Base-by-base conservation (phyloP, 2,329 filamentous ascomycete species). In the Aureobasidium pullulans region DNA sequence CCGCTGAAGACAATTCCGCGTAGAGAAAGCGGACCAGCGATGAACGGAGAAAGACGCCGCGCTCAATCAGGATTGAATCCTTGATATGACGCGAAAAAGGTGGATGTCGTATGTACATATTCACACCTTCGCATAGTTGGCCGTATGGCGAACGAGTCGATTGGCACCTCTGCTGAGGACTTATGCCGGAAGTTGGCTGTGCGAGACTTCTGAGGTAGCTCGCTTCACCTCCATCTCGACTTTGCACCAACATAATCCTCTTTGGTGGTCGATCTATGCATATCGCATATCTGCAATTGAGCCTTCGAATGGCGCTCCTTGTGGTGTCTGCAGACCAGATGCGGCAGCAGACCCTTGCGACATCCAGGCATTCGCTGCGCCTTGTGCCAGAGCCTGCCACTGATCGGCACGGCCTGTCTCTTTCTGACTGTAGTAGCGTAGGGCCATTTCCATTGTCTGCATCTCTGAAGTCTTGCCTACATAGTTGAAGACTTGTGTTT, bases 381-480 rank as follows among this genome's bases (percentile, higher is more conserved):
- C 59, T 58, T 69, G 63, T 9, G 67, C 66, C 28, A 67, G 64
- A 6, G 64, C 62, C 59, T 69, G 66, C 69, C 68, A 71, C 28
- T 64, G 60, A 13, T 70, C 68, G 6, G 65, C 56, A 36, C 63
- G 67, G 19, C 70, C 70, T 36, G 64, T 70, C 58, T 70, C 68
- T 60, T 70, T 70, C 60, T 71, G 67, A 52, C 68, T 69, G 58
- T 72, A 62, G 56, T 69, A 69, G 48, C 69, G 65, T 54, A 73
- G 62, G 0, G 87, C 87, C 34, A 84, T 83, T 49, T 86, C 81
- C 66, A 90, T 71, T 65, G 69, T 70, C 16, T 67, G 63, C 67
- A 86, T 83, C 61, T 87, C 81, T 65, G 88, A 84, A 47, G 84
- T 83, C 62, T 89, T 84, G 63, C 88, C 85, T 9, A 86, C 78